These are phyloP conservation scores for Eucalyptus leucophloia DNA, from an alignment of 345 rosid genomes.

Conservation along the genomic window DNA sequence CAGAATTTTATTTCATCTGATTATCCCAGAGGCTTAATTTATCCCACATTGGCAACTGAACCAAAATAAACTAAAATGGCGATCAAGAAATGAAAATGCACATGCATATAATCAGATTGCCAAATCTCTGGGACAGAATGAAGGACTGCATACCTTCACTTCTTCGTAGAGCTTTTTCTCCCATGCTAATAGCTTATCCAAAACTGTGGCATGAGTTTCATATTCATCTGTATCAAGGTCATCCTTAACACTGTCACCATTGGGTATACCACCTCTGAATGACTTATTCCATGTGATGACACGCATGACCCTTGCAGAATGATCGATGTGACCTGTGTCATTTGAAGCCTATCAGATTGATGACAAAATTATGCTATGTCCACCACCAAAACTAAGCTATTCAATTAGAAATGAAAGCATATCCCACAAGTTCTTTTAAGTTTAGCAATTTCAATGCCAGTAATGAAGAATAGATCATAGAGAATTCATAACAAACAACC, in stretches of 20 bases:
- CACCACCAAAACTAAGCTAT: background rate
- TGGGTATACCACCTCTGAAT: slow-evolving; percentile 45
- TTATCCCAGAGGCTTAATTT: background rate
- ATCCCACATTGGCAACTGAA: background rate
- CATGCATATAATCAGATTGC: background rate
- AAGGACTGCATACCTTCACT: slow-evolving; percentile 54
- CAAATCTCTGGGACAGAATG: background rate
- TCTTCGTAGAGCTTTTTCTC: slow-evolving; percentile 96
- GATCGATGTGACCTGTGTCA: slow-evolving; percentile 70
- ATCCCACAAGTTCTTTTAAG: background rate
- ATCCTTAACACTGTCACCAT: slow-evolving; percentile 52
- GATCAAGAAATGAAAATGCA: background rate
- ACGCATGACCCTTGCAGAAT: slow-evolving; percentile 88
- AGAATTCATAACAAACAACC: background rate
- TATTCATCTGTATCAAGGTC: slow-evolving; percentile 60
- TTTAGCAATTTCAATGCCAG: background rate
- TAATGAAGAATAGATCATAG: background rate
- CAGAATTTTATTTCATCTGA: background rate
- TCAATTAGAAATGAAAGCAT: background rate
- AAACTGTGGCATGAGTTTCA: slow-evolving; percentile 85
- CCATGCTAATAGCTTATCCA: slow-evolving; percentile 95
- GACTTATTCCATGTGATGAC: slow-evolving; percentile 95
- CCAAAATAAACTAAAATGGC: background rate
- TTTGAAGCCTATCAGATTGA: background rate
- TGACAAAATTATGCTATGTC: background rate